Conservation (phyloP, 257 asterid genomes). For the Penstemon davidsonii region DNA sequence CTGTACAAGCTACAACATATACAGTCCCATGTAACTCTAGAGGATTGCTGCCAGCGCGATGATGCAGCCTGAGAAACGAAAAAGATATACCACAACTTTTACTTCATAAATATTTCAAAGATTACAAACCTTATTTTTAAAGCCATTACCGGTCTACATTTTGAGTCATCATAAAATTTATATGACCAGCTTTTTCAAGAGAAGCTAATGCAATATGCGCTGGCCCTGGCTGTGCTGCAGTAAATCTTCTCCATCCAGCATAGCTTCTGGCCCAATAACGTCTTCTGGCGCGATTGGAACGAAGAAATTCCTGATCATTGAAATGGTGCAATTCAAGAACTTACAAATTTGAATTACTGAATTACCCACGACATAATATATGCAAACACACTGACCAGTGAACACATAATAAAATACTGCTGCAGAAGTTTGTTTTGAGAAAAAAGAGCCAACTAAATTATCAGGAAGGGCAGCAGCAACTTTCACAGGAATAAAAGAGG, state of each 20-base stretch:
- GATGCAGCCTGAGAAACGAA: conserved; percentile 72
- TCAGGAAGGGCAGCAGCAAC: background rate
- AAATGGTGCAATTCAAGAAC: conserved; percentile 18
- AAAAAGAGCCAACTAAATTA: background rate
- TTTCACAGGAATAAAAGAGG: background rate
- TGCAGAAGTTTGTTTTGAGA: conserved; percentile 17
- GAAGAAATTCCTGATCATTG: conserved; percentile 65
- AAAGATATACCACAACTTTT: conserved; percentile 8
- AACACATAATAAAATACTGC: conserved; percentile 6
- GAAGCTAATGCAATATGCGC: conserved; percentile 85
- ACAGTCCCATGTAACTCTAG: conserved; percentile 97
- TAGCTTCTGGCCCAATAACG: conserved; percentile 98
- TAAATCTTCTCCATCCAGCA: conserved; percentile 97
- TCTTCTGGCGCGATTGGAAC: conserved; percentile 72
- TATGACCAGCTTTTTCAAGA: conserved; percentile 79
- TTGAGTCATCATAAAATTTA: conserved; percentile 77
- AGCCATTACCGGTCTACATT: conserved; percentile 84
- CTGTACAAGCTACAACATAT: conserved; percentile 73
- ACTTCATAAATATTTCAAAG: conserved; percentile 21
- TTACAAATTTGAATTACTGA: conserved; percentile 12
- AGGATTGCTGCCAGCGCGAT: conserved; percentile 95
- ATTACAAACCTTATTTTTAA: conserved; percentile 20
- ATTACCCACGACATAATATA: conserved; percentile 19
- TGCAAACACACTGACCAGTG: background rate
- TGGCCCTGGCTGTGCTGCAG: conserved; percentile 84